These are phyloP conservation scores for Linderniella brevidens DNA, from an alignment of 257 asterid genomes.

Conservation along the genomic window DNA sequence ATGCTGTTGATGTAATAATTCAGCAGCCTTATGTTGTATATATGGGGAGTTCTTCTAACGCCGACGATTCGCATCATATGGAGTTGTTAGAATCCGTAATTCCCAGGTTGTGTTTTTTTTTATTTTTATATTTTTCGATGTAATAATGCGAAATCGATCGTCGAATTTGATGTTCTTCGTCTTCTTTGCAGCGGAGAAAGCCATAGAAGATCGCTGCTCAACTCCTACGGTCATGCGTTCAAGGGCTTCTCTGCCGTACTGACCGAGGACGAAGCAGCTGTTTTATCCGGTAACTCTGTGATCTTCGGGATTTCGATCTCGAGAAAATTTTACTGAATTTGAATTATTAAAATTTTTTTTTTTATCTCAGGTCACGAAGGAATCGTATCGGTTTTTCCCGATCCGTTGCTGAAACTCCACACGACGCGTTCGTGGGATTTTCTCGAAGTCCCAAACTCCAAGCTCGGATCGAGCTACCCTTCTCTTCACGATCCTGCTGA, in stretches of 20 bases:
- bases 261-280: constrained; percentile 44
- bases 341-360: no score
- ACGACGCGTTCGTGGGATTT: constrained; percentile 86
- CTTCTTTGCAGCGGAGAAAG: constrained; percentile 26
- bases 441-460: constrained; percentile 26
- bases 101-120: constrained; percentile 25
- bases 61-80: constrained; percentile 19
- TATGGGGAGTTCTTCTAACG: constrained; percentile 48
- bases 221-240: constrained; percentile 40
- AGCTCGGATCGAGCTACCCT: constrained; percentile 15
- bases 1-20: background rate
- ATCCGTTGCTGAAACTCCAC: constrained; percentile 53
- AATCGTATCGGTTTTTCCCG: constrained; percentile 69
- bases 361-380: constrained; percentile 29
- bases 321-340: no score
- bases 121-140: background rate
- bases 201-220: constrained; percentile 18
- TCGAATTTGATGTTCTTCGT: no score
- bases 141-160: background rate
- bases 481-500: constrained; percentile 19
- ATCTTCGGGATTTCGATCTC: background rate
- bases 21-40: constrained; percentile 65
- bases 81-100: constrained; percentile 36
- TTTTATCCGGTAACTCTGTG: constrained; percentile 28
- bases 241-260: constrained; percentile 64